Conservation (phyloP, 1,284 basidiomycete species). For the Singerocomus rubriflavus region DNA sequence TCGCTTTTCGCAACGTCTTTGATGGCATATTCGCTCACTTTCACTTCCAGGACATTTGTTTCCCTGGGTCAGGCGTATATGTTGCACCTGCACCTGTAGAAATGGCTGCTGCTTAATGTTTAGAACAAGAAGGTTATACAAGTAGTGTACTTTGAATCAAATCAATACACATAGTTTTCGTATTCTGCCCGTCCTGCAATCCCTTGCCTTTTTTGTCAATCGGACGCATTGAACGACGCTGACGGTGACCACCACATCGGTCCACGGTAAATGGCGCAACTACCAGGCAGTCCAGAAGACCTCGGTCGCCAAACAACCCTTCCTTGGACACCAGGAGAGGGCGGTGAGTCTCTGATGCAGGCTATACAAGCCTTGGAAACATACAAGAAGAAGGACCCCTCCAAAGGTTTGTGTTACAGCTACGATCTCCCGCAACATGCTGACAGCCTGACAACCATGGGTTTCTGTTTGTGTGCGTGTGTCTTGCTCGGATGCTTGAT, state of each 20-base stretch:
- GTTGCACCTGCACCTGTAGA: constrained; percentile 9
- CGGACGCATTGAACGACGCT: neutral
- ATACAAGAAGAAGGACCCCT: constrained; percentile 81
- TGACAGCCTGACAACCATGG: too few species aligned
- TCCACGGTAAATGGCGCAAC: constrained; percentile 30
- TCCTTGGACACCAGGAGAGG: constrained; percentile 45
- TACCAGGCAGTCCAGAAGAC: constrained; percentile 42
- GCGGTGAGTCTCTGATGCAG: constrained; percentile 46
- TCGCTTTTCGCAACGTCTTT: neutral
- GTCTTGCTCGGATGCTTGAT: neutral
- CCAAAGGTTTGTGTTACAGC: constrained; percentile 60
- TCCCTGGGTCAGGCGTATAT: constrained; percentile 51
- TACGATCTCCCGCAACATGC: neutral
- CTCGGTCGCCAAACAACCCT: constrained; percentile 39
- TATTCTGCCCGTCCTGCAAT: too few species aligned
- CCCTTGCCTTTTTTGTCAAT: constrained; percentile 14
- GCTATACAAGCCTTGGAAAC: constrained; percentile 71
- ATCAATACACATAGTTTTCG: neutral
- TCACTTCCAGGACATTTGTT: constrained; percentile 43
- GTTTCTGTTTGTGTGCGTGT: too few species aligned
- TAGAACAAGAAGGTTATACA: neutral
- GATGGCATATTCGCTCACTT: neutral
- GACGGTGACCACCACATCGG: constrained; percentile 9
- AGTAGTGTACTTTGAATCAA: neutral
- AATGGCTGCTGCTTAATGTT: constrained; percentile 3